Percentiles rank a stretch among this genome's conserved stretches.
Evolutionary conservation across 352 stramenopile species (phyloP).

Genomic region (Pythium guiyangense): DNA sequence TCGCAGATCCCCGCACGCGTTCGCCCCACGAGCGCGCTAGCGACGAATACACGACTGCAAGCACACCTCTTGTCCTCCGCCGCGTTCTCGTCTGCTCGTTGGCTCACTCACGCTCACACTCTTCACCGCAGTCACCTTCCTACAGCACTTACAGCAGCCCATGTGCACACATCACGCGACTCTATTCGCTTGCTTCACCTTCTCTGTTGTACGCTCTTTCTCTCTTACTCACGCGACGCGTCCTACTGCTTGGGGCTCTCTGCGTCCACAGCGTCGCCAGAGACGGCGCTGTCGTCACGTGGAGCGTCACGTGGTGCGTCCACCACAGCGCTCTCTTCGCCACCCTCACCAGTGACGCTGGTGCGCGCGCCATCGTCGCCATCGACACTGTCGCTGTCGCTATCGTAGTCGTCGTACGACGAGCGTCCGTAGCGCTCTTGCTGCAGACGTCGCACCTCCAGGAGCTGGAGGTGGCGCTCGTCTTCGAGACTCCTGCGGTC

Average conservation of each 20-base stretch:
- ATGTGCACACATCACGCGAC: neutral
- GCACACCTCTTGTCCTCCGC: neutral
- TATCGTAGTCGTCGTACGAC: constrained; percentile 47
- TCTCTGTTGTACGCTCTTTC: neutral
- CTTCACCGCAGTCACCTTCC: neutral
- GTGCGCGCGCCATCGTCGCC: neutral
- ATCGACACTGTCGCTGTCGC: constrained; percentile 25
- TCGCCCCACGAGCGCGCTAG: neutral
- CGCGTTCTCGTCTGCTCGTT: neutral
- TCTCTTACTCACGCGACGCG: neutral
- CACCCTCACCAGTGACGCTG: constrained; percentile 29
- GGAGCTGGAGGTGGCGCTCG: constrained; percentile 52
- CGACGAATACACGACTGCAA: neutral
- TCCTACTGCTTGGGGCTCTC: neutral
- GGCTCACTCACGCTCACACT: neutral
- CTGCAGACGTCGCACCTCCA: constrained; percentile 66
- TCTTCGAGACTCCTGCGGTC: constrained; percentile 23
- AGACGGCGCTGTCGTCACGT: neutral
- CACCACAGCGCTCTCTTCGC: constrained; percentile 18
- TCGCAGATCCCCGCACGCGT: neutral
- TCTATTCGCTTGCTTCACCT: neutral
- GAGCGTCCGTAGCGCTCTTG: constrained; percentile 59
- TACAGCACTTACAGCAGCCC: neutral
- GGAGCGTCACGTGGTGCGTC: neutral
- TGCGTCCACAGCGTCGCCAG: neutral